Evolutionary conservation across 208 protist genomes (phyloP), one percentile per base, ranked within the genome.

Genomic region (Wallacemonas collosoma): DNA sequence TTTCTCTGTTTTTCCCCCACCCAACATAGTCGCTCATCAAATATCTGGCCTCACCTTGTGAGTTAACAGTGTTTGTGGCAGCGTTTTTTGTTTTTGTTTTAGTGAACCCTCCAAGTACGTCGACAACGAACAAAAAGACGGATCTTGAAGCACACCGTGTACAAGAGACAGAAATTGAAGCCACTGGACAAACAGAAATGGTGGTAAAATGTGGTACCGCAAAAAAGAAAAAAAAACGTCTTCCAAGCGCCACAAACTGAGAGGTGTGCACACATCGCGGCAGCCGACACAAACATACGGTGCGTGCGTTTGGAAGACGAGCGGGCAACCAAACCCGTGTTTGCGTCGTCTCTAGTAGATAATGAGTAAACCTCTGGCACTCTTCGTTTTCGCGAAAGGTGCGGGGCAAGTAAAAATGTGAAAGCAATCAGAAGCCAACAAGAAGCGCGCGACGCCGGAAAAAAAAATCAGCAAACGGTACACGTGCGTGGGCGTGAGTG

Each of bases 291-390:
- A 26, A 26, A 26, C 26, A 26, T 26, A 26, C 26, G 11, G 6
- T 58, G 6, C 14, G 7, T 38, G 7, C 6, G 7, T 58, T 58
- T 38, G 53, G n/a, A 58, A 58, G 57, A 56, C 55, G 68, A 55
- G 51, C 39, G 39, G 41, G 12, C 45, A 68, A 80, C 61, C 1
- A 54, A 70, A 61, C 1, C 66, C 67, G 60, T 56, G 70, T 54
- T 1, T 63, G 44, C 2, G 65, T 51, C 57, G 38, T 38, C n/a
- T 45, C 57, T 45, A 51, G 17, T 26, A 26, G 26, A 26, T 26
- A 26, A 26, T 26, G 26, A 26, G 26, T 26, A 26, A 26, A 26
- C 26, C 26, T 26, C 26, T 26, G 26, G 26, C 26, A 26, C 26
- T 26, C 26, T 26, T 26, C 26, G 26, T 26, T 26, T 0, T 26